Base-by-base conservation (phyloP, 345 rosid genomes). In the Syzygium aromaticum region DNA sequence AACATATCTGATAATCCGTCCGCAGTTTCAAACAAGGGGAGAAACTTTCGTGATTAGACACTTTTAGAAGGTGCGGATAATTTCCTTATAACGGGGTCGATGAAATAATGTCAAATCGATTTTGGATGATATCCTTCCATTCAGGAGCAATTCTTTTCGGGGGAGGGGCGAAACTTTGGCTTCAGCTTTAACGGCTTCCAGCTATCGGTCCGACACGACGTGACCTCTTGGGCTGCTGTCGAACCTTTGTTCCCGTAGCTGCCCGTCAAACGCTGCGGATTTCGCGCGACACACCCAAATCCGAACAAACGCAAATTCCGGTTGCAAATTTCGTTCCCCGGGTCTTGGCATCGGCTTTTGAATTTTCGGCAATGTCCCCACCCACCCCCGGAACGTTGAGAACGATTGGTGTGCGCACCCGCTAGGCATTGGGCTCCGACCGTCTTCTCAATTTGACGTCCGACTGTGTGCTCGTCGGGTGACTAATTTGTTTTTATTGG, bases 381-480 rank as follows among this genome's bases (percentile, higher is more conserved):
- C 7, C 53, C 17, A 1, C 64, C 14, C 28, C 15, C 30, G 64
- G 64, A 59, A 59, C 27, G 28, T 59, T 12, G 30, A 59, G 25
- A n/a, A 11, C 64, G 30, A 28, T 59, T 14, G 64, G 3, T 3
- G 11, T 59, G 13, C 11, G 28, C 7, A 11, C 64, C 73, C 33
- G 7, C 46, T 13, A 3, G 19, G 17, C 73, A 0, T 14, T 16
- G 67, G 67, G 27, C 5, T 61, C 38, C 6, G 8, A 3, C 12
- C n/a, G 33, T 11, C 14, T n/a, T 61, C n/a, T 25, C 9, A 6
- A 61, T 12, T 61, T n/a, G 73, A 27, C 13, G 8, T n/a, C 73
- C 33, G 0, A 13, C 33, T 0, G 3, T n/a, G 33, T 6, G 73
- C 33, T 61, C 1, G 33, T 61, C 17, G 33, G 9, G 2, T n/a